A percentile compares a stretch with the other conserved stretches of the same genome.
phyloP scores from a whole-genome alignment of 1,284 basidiomycete species.

The Moesziomyces antarcticus region DNA sequence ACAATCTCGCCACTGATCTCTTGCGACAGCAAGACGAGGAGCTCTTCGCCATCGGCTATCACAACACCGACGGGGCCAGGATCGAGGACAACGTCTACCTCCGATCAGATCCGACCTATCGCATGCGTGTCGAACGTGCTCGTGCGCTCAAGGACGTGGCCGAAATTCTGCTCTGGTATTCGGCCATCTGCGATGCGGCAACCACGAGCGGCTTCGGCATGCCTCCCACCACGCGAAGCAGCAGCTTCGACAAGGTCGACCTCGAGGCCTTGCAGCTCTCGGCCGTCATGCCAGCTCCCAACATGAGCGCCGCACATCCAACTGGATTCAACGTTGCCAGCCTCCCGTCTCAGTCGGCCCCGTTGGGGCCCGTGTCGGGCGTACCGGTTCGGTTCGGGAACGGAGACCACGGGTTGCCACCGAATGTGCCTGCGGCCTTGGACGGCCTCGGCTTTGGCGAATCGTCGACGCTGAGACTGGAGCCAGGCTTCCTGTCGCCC shows the following conservation, averaged over 20 bases:
- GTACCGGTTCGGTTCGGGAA: slow-evolving; percentile 4
- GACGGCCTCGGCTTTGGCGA: slow-evolving; percentile 9
- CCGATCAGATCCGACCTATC: slow-evolving; percentile 26
- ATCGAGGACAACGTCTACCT: slow-evolving; percentile 20
- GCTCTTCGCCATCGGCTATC: slow-evolving; percentile 34
- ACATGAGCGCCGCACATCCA: slow-evolving; percentile 8
- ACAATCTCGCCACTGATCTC: slow-evolving; percentile 42
- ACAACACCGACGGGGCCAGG: slow-evolving; percentile 25
- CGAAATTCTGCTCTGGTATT: slow-evolving; percentile 44
- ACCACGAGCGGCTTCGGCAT: slow-evolving; percentile 25
- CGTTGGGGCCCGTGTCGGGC: slow-evolving; percentile 1
- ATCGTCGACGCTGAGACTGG: slow-evolving; percentile 22
- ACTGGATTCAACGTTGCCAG: neutral
- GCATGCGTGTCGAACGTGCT: slow-evolving; percentile 24
- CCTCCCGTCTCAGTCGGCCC: neutral
- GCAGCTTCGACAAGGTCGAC: slow-evolving; percentile 28
- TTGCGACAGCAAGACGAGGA: slow-evolving; percentile 38
- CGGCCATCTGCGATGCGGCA: slow-evolving; percentile 40
- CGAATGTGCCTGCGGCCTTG: slow-evolving; percentile 11
- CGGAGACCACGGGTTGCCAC: slow-evolving; percentile 6
- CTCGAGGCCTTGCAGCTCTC: slow-evolving; percentile 32
- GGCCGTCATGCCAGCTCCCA: slow-evolving; percentile 9
- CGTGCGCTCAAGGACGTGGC: slow-evolving; percentile 36
- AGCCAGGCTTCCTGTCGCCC: slow-evolving; percentile 14
- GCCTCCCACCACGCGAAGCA: slow-evolving; percentile 31